These are phyloP conservation scores for Pichia sporocuriosa DNA, from an alignment of 805 yeast genomes.

Conservation along the genomic window DNA sequence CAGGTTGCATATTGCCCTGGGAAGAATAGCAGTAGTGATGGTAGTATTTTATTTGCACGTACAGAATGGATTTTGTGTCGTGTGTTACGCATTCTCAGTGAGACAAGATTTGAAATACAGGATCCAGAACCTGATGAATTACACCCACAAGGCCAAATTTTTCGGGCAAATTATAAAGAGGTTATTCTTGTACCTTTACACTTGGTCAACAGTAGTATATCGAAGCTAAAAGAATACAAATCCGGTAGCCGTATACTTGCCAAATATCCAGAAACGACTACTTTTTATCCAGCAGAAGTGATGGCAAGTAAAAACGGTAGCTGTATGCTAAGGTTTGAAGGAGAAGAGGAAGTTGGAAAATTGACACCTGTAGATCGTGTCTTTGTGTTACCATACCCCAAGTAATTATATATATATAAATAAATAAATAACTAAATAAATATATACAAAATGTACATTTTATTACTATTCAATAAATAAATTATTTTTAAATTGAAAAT, in stretches of 20 bases:
- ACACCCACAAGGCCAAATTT: slow-evolving; percentile 80
- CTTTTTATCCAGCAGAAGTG: slow-evolving; percentile 92
- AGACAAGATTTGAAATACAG: slow-evolving; percentile 68
- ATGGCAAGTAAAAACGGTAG: slow-evolving; percentile 71
- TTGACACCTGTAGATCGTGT: slow-evolving; percentile 89
- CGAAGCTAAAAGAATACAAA: slow-evolving; percentile 48
- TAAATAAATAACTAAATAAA: not conserved
- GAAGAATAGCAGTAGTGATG: slow-evolving; percentile 29
- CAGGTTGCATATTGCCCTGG: slow-evolving; percentile 80
- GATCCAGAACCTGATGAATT: slow-evolving; percentile 97
- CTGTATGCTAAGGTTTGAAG: slow-evolving; percentile 81
- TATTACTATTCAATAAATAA: no score
- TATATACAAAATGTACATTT: no score
- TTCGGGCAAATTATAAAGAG: slow-evolving; percentile 78
- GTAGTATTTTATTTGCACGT: slow-evolving; percentile 34
- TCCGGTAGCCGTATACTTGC: slow-evolving; percentile 81
- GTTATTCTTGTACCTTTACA: slow-evolving; percentile 55
- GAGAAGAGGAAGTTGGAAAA: slow-evolving; percentile 94
- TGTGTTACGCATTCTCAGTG: slow-evolving; percentile 53
- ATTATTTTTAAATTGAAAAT: no score
- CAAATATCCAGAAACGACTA: slow-evolving; percentile 94
- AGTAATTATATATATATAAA: not conserved
- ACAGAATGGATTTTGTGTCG: slow-evolving; percentile 96
- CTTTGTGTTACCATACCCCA: slow-evolving; percentile 72
- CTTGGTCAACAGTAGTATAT: slow-evolving; percentile 7